phyloP scores from a whole-genome alignment of 225 moss, liverwort and hornwort species.

The Marchantia polymorpha region DNA sequence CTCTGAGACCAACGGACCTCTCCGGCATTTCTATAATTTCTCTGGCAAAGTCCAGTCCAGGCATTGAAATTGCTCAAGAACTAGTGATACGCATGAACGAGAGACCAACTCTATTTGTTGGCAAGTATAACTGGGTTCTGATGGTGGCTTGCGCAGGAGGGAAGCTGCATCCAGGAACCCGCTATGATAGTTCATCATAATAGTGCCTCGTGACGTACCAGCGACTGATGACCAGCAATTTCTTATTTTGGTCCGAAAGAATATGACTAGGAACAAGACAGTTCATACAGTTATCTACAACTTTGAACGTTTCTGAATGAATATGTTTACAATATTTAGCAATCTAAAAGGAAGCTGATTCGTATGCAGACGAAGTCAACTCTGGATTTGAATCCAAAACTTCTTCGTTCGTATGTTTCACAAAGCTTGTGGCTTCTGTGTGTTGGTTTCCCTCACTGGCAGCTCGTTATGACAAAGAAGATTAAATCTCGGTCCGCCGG shows the following conservation, averaged over 20 bases:
- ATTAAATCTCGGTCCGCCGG: not conserved
- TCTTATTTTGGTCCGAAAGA: not conserved
- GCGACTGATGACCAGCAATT: not conserved
- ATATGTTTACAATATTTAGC: not conserved
- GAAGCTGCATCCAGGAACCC: not conserved
- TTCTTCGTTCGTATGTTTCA: not conserved
- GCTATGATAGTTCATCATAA: not conserved
- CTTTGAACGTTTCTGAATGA: not conserved
- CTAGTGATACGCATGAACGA: not conserved
- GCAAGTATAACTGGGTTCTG: not conserved
- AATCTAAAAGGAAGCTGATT: no score
- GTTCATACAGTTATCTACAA: not conserved
- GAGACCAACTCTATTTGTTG: not conserved
- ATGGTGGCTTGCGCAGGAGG: not conserved
- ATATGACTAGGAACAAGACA: not conserved
- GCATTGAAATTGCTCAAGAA: not conserved
- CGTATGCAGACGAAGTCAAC: no score
- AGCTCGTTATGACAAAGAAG: conserved; percentile 1
- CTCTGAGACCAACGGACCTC: not conserved
- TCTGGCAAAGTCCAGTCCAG: not conserved
- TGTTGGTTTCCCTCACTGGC: not conserved
- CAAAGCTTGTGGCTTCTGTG: not conserved
- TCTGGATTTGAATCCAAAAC: no score
- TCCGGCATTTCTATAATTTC: not conserved
- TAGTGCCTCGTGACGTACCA: not conserved